Evolutionary conservation across 257 asterid genomes (phyloP).

Genomic region (Jasminum sambac): DNA sequence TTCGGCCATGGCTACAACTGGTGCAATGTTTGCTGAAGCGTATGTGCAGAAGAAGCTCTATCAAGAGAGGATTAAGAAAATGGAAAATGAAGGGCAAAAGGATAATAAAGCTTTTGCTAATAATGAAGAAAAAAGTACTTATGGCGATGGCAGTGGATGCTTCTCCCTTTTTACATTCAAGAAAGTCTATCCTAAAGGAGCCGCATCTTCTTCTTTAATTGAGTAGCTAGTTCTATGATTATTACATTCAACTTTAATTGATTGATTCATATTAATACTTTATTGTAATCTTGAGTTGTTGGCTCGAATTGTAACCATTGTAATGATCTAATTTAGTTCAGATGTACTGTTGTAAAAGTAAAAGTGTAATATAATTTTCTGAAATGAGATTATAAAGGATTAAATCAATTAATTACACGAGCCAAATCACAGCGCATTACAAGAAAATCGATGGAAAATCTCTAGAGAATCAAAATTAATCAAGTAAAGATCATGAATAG

Average conservation of each 20-base stretch:
- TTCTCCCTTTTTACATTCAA: slow-evolving; percentile 21
- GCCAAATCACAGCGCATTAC: background rate
- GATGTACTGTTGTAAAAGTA: too few relatives aligned
- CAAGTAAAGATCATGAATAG: background rate
- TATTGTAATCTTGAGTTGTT: background rate
- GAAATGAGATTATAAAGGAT: too few relatives aligned
- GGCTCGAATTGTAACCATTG: too few relatives aligned
- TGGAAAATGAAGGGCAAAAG: slow-evolving; percentile 12
- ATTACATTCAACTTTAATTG: background rate
- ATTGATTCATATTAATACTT: background rate
- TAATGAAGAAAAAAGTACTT: background rate
- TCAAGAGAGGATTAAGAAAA: slow-evolving; percentile 30
- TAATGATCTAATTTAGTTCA: too few relatives aligned
- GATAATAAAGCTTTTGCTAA: background rate
- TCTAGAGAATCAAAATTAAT: background rate
- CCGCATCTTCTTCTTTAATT: background rate
- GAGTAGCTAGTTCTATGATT: background rate
- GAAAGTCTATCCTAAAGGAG: slow-evolving; percentile 18
- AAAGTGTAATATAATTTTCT: too few relatives aligned
- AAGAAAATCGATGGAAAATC: background rate
- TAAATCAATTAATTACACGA: background rate
- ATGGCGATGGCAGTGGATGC: slow-evolving; percentile 1
- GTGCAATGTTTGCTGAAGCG: slow-evolving; percentile 35
- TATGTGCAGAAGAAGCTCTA: slow-evolving; percentile 28
- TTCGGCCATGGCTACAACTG: slow-evolving; percentile 17